Conservation (phyloP, 192 early-diverging fungal species). For the Backusella mclennaniae region DNA sequence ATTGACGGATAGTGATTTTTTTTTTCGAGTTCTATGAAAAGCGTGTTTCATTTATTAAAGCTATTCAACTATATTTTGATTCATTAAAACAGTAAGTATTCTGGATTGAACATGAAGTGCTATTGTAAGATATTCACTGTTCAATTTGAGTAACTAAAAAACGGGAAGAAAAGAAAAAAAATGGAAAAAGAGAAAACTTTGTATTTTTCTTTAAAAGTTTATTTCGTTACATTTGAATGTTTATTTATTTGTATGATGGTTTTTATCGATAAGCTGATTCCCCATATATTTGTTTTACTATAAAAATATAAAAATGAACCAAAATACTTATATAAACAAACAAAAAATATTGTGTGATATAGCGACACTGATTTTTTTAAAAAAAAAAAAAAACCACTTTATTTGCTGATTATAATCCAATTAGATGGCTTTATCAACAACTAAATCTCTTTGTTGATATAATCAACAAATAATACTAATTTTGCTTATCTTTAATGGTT, state of each 20-base stretch:
- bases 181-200: neutral
- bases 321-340: neutral
- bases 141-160: neutral
- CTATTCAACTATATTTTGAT: neutral
- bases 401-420: neutral
- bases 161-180: constrained; percentile 16
- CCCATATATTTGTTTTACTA: neutral
- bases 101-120: too few relatives aligned
- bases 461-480: neutral
- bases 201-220: neutral
- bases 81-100: neutral
- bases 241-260: neutral
- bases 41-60: neutral
- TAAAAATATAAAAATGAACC: neutral
- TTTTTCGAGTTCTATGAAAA: neutral
- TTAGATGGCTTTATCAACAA: neutral
- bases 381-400: neutral
- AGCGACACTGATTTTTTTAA: neutral
- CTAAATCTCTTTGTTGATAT: neutral
- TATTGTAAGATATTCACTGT: neutral
- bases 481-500: neutral
- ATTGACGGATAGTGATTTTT: too few relatives aligned
- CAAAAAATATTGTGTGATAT: neutral
- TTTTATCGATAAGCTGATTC: neutral
- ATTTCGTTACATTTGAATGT: neutral